A percentile compares a stretch with the other conserved stretches of the same genome.
phyloP scores from a whole-genome alignment of 2,329 filamentous ascomycete species.

The Venturia carpophila region DNA sequence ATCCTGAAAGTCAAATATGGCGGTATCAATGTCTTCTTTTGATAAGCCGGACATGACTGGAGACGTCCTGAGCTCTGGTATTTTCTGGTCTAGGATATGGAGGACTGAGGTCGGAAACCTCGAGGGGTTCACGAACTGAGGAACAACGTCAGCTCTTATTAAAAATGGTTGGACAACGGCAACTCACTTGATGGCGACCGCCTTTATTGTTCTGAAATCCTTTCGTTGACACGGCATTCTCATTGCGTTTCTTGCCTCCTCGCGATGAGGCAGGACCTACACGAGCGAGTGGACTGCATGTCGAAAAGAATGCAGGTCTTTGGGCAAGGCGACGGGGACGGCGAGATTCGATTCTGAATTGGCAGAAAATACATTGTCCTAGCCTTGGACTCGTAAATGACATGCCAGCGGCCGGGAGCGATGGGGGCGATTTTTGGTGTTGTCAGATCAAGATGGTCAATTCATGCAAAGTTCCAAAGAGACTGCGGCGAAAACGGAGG shows the following conservation, averaged over 20 bases:
- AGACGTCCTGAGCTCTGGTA: background rate
- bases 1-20: background rate
- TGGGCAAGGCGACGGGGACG: background rate
- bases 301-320: background rate
- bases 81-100: background rate
- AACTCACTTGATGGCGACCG: background rate
- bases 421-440: background rate
- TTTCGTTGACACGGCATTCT: background rate
- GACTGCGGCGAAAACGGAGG: slow-evolving; percentile 8
- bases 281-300: background rate
- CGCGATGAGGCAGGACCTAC: background rate
- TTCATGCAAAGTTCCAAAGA: background rate
- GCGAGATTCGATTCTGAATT: background rate
- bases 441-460: background rate
- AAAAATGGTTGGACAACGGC: no score
- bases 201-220: background rate
- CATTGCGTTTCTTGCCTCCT: background rate
- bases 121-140: background rate
- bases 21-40: background rate
- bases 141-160: background rate
- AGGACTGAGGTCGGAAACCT: background rate
- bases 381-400: background rate
- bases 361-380: slow-evolving; percentile 5
- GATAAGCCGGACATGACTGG: slow-evolving; percentile 9
- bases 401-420: background rate